phyloP scores from a whole-genome alignment of 1,284 basidiomycete genomes.

The Leccinum solheimii region DNA sequence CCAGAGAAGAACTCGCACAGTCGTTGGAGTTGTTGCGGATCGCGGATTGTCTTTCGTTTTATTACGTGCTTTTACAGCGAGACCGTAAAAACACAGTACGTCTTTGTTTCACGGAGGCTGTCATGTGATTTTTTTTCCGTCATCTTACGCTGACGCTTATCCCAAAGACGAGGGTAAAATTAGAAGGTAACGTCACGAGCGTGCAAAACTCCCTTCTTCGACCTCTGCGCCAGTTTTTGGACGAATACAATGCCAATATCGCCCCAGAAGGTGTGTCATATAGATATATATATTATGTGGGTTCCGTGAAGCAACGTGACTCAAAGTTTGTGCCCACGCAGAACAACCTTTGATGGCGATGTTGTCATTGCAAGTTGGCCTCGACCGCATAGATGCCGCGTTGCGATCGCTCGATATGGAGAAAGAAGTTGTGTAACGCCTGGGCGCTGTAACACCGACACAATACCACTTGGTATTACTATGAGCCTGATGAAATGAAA shows the following conservation, averaged over 20 bases:
- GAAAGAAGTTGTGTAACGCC: neutral
- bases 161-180: constrained; percentile 27
- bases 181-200: constrained; percentile 17
- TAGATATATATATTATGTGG: neutral
- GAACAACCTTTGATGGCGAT: constrained; percentile 29
- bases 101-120: neutral
- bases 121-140: neutral
- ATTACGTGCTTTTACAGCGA: constrained; percentile 32
- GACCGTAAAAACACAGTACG: constrained; percentile 27
- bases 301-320: neutral
- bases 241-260: constrained; percentile 8
- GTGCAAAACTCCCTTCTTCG: constrained; percentile 25
- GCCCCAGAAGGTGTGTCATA: constrained; percentile 24
- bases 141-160: constrained; percentile 6
- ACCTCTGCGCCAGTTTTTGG: constrained; percentile 28
- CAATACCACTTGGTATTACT: neutral
- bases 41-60: constrained; percentile 35
- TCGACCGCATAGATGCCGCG: constrained; percentile 32
- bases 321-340: constrained; percentile 10
- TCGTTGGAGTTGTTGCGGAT: constrained; percentile 34
- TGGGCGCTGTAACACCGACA: constrained; percentile 5
- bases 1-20: constrained; percentile 25
- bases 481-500: constrained; percentile 20
- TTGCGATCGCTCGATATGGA: constrained; percentile 17
- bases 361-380: constrained; percentile 24